phyloP scores from a whole-genome alignment of 2,329 filamentous ascomycete genomes.

The Nemania diffusa region DNA sequence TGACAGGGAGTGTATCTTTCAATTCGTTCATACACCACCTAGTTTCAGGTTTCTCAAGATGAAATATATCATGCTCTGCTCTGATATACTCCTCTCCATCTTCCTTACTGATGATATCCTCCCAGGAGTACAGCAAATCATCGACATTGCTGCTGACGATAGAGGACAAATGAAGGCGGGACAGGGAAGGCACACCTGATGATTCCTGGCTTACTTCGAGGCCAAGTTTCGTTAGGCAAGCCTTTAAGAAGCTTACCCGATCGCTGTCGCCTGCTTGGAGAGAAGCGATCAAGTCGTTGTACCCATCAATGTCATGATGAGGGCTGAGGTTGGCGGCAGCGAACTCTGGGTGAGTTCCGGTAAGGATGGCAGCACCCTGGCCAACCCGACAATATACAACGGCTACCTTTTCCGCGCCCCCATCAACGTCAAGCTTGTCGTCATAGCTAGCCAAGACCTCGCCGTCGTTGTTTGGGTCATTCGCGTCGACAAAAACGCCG shows the following conservation, averaged over 20 bases:
- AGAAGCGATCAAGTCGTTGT: conserved; percentile 73
- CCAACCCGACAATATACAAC: conserved; percentile 86
- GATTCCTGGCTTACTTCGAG: conserved; percentile 79
- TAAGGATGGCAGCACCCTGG: conserved; percentile 81
- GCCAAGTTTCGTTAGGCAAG: conserved; percentile 81
- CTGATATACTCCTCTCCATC: conserved; percentile 77
- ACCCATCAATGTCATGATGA: conserved; percentile 73
- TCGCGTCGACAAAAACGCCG: conserved; percentile 86
- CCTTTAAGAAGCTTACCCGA: conserved; percentile 79
- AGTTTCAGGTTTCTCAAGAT: conserved; percentile 74
- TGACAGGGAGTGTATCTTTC: conserved; percentile 60
- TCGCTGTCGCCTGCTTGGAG: conserved; percentile 75
- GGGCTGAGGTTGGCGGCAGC: conserved; percentile 79
- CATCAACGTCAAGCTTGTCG: conserved; percentile 78
- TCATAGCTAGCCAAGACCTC: conserved; percentile 85
- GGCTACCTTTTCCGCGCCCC: conserved; percentile 78
- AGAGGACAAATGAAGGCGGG: conserved; percentile 83
- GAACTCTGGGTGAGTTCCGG: conserved; percentile 95
- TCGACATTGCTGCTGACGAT: conserved; percentile 71
- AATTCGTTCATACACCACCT: conserved; percentile 68
- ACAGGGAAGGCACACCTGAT: conserved; percentile 79
- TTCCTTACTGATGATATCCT: conserved; percentile 73
- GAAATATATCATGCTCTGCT: conserved; percentile 85
- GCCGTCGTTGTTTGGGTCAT: conserved; percentile 69
- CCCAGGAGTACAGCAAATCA: conserved; percentile 72